Base-by-base conservation (phyloP, 345 rosid species). In the Dimocarpus longan region DNA sequence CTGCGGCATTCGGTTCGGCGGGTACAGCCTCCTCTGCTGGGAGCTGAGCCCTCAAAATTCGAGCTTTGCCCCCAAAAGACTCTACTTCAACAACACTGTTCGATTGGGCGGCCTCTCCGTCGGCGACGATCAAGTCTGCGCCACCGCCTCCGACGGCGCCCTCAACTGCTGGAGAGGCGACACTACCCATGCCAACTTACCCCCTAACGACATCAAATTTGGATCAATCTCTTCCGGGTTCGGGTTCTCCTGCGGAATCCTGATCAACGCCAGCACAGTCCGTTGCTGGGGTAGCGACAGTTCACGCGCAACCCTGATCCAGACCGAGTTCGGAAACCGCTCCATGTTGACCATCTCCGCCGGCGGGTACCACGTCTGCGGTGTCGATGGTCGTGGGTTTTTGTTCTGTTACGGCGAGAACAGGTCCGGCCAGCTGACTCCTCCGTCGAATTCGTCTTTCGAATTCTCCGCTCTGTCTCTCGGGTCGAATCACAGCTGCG, bases 341-440 rank as follows among this genome's bases (percentile, higher is more conserved):
- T 37, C 87, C 37, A 91, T 96, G 97, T 4, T 10, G 37, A 91
- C 84, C 46, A 75, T 96, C 24, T 83, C 79, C 4, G 93, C 85
- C 0, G 99, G 99, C 7, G 88, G 81, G 21, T 86, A 87, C 1
- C 98, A 94, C 83, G 92, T 86, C 10, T 96, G 99, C 64, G 99
- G 99, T 4, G 57, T 91, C 64, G 89, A 89, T 79, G 54, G 84
- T 2, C 68, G 81, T 16, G 98, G 97, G 28, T 79, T 78, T 54
- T 73, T 91, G 42, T 78, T 91, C 57, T 96, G 99, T 76, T 60
- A 42, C 39, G 99, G 97, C 19, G 52, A 70, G 19, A 91, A 94
- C 70, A 75, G 46, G 4, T 78, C 74, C 6, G 97, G 97, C 11
- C 94, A 93, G 76, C 80, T 94, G 28, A 75, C 86, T 43, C 78